A percentile compares a stretch with the other conserved stretches of the same genome.
Evolutionary conservation across 768 basidiomycete species (phyloP).

Genomic region (Amyloporia xantha): DNA sequence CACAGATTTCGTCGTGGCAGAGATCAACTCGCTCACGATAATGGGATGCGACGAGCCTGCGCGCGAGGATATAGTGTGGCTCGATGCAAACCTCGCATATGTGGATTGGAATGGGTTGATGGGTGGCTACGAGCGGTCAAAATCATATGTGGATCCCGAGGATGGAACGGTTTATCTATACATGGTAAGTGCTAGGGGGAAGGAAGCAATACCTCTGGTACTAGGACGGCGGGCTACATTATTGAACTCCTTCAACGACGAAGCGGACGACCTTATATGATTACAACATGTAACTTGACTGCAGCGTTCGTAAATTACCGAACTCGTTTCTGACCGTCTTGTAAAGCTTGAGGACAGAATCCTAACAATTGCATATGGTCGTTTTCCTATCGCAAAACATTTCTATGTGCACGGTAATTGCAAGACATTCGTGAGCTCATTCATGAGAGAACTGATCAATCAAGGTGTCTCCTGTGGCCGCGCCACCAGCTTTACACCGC

Average conservation of each 20-base stretch:
- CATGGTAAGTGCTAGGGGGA: not conserved
- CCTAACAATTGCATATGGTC: not conserved
- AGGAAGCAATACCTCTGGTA: too few relatives aligned
- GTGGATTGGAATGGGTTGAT: not conserved
- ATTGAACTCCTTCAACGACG: not conserved
- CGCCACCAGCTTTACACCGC: constrained; percentile 21
- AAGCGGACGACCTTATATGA: too few relatives aligned
- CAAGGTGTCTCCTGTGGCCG: constrained; percentile 20
- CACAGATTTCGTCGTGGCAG: not conserved
- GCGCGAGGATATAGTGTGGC: not conserved
- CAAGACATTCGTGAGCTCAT: not conserved
- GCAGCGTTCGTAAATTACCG: too few relatives aligned
- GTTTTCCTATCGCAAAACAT: not conserved
- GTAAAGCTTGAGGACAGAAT: too few relatives aligned
- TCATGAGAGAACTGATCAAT: not conserved
- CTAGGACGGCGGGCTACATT: too few relatives aligned
- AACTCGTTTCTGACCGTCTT: too few relatives aligned
- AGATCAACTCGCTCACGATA: not conserved
- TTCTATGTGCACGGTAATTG: not conserved
- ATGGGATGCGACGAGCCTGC: not conserved
- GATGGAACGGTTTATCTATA: not conserved
- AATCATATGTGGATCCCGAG: not conserved
- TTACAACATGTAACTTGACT: not conserved
- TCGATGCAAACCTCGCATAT: not conserved
- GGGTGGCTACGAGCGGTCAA: not conserved